These are phyloP conservation scores for Tagetes erecta DNA, from an alignment of 129 eudicot genomes.

Conservation along the genomic window DNA sequence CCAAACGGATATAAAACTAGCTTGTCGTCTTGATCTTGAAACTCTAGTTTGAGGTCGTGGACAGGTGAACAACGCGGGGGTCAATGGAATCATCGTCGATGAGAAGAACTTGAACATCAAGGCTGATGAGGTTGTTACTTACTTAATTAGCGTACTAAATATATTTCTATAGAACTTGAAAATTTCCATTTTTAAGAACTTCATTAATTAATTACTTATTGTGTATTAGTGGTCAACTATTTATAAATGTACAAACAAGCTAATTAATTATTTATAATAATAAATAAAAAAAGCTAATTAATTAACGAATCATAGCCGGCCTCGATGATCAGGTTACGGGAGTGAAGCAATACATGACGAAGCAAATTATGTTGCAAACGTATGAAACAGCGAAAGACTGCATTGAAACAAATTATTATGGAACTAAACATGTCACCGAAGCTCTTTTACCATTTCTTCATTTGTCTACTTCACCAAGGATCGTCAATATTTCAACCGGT, in stretches of 20 bases:
- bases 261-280: no score
- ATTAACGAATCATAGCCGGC: no score
- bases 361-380: slow-evolving; percentile 31
- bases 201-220: no score
- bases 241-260: no score
- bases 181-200: no score
- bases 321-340: slow-evolving; percentile 4
- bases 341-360: slow-evolving; percentile 23
- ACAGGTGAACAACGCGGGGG: slow-evolving; percentile 37
- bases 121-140: slow-evolving; percentile 20
- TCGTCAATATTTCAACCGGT: slow-evolving; percentile 26
- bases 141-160: neutral
- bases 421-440: slow-evolving; percentile 30
- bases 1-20: no score
- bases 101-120: slow-evolving; percentile 24
- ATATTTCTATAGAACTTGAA: neutral
- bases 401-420: slow-evolving; percentile 31
- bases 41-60: neutral
- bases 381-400: slow-evolving; percentile 36
- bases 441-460: slow-evolving; percentile 24
- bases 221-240: no score
- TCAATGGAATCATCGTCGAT: slow-evolving; percentile 25
- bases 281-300: no score
- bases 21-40: neutral
- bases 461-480: slow-evolving; percentile 28